phyloP scores from a whole-genome alignment of 345 rosid species.

The Camelina laxa region DNA sequence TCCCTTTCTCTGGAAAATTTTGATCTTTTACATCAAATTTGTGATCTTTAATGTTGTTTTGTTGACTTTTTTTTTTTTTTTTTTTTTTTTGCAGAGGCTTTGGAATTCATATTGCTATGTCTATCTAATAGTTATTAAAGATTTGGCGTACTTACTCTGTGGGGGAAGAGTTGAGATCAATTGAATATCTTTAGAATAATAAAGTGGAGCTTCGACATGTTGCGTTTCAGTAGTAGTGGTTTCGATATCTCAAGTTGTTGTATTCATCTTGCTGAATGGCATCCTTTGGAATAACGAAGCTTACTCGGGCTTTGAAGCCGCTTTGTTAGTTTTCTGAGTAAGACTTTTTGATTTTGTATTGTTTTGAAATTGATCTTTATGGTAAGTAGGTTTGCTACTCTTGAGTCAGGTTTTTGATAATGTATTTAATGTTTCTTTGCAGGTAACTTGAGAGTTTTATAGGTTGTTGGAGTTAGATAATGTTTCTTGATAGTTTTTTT shows the following conservation, averaged over 20 bases:
- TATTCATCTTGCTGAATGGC: constrained; percentile 36
- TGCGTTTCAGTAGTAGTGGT: constrained; percentile 18
- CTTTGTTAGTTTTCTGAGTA: constrained; percentile 15
- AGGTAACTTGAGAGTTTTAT: constrained; percentile 2
- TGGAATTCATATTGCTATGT: neutral
- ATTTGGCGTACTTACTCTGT: neutral
- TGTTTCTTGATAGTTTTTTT: constrained; percentile 33
- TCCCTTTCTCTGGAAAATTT: neutral
- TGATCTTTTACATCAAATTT: constrained; percentile 3
- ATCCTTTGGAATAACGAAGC: constrained; percentile 38
- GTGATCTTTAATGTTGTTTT: neutral
- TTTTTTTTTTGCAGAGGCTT: constrained; percentile 14
- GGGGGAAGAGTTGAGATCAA: constrained; percentile 7
- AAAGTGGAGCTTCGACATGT: constrained; percentile 28
- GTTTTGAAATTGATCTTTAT: neutral
- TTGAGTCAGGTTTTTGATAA: neutral
- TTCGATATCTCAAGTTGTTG: constrained; percentile 32
- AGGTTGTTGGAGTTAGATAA: constrained; percentile 14
- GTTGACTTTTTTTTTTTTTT: neutral
- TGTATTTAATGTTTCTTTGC: neutral
- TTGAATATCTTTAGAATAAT: neutral
- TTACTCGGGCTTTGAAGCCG: constrained; percentile 34
- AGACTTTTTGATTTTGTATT: neutral
- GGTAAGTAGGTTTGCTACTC: neutral
- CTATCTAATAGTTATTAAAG: neutral